Conservation (phyloP, 139 green algal species). For the Chlamydomonas schloesseri region DNA sequence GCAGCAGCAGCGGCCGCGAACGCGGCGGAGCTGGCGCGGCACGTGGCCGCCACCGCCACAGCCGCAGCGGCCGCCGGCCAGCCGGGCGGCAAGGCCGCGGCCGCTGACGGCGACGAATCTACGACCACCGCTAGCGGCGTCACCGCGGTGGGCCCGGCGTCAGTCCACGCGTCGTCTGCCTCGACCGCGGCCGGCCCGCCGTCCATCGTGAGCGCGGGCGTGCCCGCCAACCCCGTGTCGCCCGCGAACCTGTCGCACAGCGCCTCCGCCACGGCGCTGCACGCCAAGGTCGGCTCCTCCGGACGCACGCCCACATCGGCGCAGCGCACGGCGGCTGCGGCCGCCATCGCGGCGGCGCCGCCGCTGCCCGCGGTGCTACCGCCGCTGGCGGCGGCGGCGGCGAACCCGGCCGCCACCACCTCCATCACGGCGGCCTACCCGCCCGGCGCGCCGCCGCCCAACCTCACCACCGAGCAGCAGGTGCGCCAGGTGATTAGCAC, state of each 20-base stretch:
- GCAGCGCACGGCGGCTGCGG: background rate
- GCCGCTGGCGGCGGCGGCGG: background rate
- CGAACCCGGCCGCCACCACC: background rate
- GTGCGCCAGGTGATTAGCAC: no score
- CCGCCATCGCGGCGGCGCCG: background rate
- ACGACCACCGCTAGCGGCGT: conserved; percentile 14
- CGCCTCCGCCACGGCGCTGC: background rate
- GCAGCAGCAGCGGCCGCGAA: background rate
- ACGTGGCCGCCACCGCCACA: background rate
- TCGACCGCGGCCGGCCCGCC: conserved; percentile 38
- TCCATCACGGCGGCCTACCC: background rate
- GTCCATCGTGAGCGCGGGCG: background rate
- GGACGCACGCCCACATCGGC: background rate
- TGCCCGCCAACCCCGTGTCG: background rate
- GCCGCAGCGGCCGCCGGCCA: background rate
- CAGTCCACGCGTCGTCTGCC: background rate
- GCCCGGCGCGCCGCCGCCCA: background rate
- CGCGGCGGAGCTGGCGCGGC: background rate
- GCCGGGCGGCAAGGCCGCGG: background rate
- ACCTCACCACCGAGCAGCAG: conserved; percentile 30
- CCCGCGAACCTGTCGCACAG: background rate
- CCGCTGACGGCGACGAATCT: background rate
- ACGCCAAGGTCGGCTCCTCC: no score
- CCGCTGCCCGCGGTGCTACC: background rate
- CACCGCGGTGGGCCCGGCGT: conserved; percentile 25